Evolutionary conservation across 73 alveolate genomes (phyloP), one percentile per base, ranked within the genome.

Genomic region (Paramecium bursaria): DNA sequence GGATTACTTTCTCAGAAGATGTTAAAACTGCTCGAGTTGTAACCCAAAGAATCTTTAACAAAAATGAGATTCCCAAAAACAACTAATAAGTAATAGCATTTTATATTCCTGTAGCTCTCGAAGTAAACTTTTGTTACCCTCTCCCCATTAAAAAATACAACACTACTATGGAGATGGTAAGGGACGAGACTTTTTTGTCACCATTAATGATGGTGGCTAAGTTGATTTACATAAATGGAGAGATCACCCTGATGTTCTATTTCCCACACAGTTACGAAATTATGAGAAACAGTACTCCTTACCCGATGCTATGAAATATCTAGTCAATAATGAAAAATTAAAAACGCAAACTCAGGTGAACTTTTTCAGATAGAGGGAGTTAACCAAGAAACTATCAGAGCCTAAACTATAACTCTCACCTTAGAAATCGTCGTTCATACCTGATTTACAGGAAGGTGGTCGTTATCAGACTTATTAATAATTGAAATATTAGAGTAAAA

Each of bases 81-180:
- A 31, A 23, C 82, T 19, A 33, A 42, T 21, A 67, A 31, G 53
- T 67, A 39, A 15, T 10, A 1, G 9, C 6, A n/a, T n/a, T n/a
- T n/a, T n/a, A n/a, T n/a, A n/a, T 39, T 39, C 5, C 5, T 11
- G 2, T 15, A 67, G 82, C 44, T 35, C 82, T 67, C 57, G 82
- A 31, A 33, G 60, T n/a, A 31, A 47, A 39, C 23, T 44, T 21
- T 42, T 67, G 7, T 47, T 67, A 17, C 82, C 82, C 2, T 57
- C 82, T 35, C 21, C 26, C 3, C 82, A 67, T 67, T 67, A 67
- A 67, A 67, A 47, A 42, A 67, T 67, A 10, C 39, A 31, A 14
- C 82, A 67, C 27, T 67, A 67, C 27, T 67, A 31, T 67, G 82
- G 82, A 35, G 82, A 67, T 67, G 82, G 82, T 39, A 67, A 67